Evolutionary conservation across 1,284 basidiomycete genomes (phyloP), one percentile per base, ranked within the genome.

Genomic region (Cryptococcus floricola): DNA sequence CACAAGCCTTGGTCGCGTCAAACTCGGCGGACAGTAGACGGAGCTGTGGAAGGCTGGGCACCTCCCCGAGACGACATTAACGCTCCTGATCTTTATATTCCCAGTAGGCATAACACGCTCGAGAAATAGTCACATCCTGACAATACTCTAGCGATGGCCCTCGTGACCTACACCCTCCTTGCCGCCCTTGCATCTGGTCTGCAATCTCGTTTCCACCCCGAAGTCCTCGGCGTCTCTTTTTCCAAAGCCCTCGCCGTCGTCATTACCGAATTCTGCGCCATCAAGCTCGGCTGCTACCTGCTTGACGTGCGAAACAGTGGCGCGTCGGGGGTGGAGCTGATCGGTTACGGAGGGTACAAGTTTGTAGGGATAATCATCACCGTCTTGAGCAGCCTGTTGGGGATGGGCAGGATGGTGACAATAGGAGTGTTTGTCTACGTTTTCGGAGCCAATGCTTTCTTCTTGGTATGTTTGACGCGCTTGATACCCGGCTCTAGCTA

Each of bases 81-180:
- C 73, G 88, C 87, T 53, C 95, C 96, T 0, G 95, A 98, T 77
- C 80, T 98, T 25, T 98, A 98, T 77, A 98, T 98, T 61, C 95
- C 96, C 5, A 81, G 91, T 93, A 59, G 58, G 88, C 79, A 7
- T 8, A 1, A 39, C n/a, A 10, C 28, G 4, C 0, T 39, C 6
- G n/a, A 39, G 1, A 2, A 18, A 48, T 9, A 23, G 13, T 23
- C 18, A 16, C 48, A n/a, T 10, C 27, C 45, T 16, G 34, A 34
- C 52, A 55, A n/a, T 23, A 13, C 41, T 18, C 1, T 64, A 94
- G 91, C 87, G 18, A 98, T 98, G 95, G 89, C 93, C 0, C 82
- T 98, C 28, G 91, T 96, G 19, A 98, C 96, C 0, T 98, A 98
- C 73, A 88, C 97, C 63, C 86, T 98, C 25, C 80, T 96, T 4